A percentile compares a stretch with the other conserved stretches of the same genome.
phyloP scores from a whole-genome alignment of 495 filamentous ascomycete genomes.

The Neurospora sp. region DNA sequence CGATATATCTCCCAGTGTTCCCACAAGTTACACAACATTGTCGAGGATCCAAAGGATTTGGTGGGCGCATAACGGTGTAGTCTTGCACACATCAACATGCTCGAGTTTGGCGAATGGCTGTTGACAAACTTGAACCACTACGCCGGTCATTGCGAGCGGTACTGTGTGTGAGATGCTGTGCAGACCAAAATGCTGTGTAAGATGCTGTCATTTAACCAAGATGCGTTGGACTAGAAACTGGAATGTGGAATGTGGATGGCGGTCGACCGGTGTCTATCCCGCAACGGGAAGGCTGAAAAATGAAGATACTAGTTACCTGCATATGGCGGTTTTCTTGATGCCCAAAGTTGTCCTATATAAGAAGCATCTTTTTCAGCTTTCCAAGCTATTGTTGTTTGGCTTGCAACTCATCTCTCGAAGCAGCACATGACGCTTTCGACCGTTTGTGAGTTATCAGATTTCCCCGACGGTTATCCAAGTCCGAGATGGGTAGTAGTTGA shows the following conservation, averaged over 20 bases:
- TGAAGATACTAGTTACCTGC: background rate
- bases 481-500: background rate
- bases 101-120: background rate
- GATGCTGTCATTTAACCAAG: background rate
- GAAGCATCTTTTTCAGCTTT: slow-evolving; percentile 1
- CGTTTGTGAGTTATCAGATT: background rate
- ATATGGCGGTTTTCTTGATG: slow-evolving; percentile 2
- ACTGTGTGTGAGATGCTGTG: background rate
- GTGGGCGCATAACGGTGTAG: background rate
- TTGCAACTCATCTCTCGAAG: background rate
- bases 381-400: background rate
- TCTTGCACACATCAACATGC: background rate
- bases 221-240: background rate
- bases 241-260: background rate
- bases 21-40: background rate
- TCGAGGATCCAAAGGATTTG: background rate
- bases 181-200: background rate
- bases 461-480: background rate
- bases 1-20: background rate
- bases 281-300: background rate
- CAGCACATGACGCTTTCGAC: background rate
- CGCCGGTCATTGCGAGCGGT: background rate
- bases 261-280: background rate
- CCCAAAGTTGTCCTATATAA: slow-evolving; percentile 5
- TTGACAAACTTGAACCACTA: background rate